These are phyloP conservation scores for Pseudogymnoascus sp. DNA, from an alignment of 2,329 filamentous ascomycete species.

Conservation along the genomic window DNA sequence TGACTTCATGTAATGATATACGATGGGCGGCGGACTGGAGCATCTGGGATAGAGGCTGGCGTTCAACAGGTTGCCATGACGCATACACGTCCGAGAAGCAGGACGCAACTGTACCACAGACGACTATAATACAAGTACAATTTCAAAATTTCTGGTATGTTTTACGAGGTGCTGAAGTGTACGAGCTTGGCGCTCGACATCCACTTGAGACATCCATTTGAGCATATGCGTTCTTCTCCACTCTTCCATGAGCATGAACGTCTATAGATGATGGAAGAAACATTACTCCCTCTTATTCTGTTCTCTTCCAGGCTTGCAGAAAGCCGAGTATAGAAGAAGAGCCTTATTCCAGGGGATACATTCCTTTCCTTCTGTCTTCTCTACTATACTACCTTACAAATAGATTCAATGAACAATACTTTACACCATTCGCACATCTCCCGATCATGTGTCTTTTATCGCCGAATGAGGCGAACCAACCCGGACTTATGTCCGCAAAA, in stretches of 20 bases:
- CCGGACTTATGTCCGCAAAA: not conserved
- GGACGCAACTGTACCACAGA: not conserved
- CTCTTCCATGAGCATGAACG: conserved; percentile 24
- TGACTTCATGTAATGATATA: conserved; percentile 8
- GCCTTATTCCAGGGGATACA: conserved; percentile 24
- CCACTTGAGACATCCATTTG: conserved; percentile 31
- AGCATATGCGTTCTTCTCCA: conserved; percentile 30
- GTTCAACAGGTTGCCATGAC: not conserved
- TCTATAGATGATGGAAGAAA: conserved; percentile 30
- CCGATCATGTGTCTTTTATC: not conserved
- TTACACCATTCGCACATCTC: conserved; percentile 1
- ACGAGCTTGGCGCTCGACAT: not conserved
- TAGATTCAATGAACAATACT: conserved; percentile 4
- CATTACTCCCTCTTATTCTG: conserved; percentile 20
- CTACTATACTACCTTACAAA: not conserved
- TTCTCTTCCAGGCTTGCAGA: conserved; percentile 15
- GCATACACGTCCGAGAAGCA: not conserved
- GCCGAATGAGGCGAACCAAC: not conserved
- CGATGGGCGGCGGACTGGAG: not conserved
- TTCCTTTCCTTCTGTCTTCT: not conserved
- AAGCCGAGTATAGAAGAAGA: conserved; percentile 14
- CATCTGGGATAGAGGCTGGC: conserved; percentile 13
- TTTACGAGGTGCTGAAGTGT: not conserved
- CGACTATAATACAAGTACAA: conserved; percentile 5
- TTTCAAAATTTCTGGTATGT: conserved; percentile 3